Conservation (phyloP, 1,284 basidiomycete species). For the Exobasidium cylindrosporum region DNA sequence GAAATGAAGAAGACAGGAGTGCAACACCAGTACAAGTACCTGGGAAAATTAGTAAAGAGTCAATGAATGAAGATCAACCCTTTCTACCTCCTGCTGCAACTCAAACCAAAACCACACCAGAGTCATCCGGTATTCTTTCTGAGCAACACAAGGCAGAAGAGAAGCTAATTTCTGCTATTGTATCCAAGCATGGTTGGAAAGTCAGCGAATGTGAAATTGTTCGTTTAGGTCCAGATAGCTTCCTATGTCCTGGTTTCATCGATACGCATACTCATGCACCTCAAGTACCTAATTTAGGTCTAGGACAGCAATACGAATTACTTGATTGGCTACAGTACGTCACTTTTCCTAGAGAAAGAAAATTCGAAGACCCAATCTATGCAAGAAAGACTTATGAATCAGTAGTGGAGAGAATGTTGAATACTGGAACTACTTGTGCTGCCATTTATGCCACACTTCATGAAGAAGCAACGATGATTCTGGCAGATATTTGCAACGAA, state of each 20-base stretch:
- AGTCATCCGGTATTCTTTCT: not conserved
- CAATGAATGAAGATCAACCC: too few species aligned
- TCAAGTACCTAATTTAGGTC: constrained; percentile 69
- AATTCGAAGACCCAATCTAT: constrained; percentile 70
- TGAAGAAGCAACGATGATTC: constrained; percentile 71
- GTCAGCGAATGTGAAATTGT: constrained; percentile 57
- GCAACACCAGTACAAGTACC: constrained; percentile 37
- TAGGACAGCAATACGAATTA: constrained; percentile 63
- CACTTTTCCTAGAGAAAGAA: constrained; percentile 86
- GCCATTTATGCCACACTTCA: constrained; percentile 89
- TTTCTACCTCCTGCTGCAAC: not conserved
- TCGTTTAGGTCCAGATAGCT: constrained; percentile 67
- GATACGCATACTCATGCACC: constrained; percentile 72
- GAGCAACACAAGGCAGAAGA: constrained; percentile 24
- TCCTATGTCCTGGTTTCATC: constrained; percentile 81
- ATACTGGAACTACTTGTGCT: constrained; percentile 73
- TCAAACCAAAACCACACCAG: not conserved
- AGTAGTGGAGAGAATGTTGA: constrained; percentile 73
- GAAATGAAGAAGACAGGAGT: constrained; percentile 25
- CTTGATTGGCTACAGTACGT: constrained; percentile 83
- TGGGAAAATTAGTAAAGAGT: not conserved
- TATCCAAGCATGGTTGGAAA: constrained; percentile 37
- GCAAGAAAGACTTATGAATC: constrained; percentile 69
- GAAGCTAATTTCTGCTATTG: constrained; percentile 25
- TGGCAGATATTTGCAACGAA: constrained; percentile 72